Conservation (phyloP, 495 filamentous ascomycete genomes). For the Annulohypoxylon maeteangense region DNA sequence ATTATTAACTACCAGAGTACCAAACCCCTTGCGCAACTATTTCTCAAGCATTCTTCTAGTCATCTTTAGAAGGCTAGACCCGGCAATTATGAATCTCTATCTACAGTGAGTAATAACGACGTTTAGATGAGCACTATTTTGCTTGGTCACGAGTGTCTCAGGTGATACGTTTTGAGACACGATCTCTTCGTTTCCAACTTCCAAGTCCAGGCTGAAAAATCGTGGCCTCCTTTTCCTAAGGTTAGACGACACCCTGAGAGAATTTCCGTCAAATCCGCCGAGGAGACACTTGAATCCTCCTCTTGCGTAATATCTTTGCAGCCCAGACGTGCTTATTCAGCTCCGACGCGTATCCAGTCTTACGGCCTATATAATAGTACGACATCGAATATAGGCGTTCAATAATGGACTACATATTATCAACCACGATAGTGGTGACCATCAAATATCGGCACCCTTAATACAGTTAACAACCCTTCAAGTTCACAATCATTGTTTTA, state of each 20-base stretch:
- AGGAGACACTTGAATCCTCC: background rate
- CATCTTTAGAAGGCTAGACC: background rate
- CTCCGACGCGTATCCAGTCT: background rate
- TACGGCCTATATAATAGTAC: background rate
- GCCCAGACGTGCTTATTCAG: background rate
- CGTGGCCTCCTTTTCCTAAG: background rate
- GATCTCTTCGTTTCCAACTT: slow-evolving; percentile 17
- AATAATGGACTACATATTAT: background rate
- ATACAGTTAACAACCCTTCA: background rate
- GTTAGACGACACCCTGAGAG: slow-evolving; percentile 7
- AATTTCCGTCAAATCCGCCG: slow-evolving; percentile 16
- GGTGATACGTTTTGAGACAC: slow-evolving; percentile 1
- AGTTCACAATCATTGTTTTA: background rate
- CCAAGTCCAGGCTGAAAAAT: background rate
- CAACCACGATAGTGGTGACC: background rate
- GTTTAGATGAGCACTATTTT: background rate
- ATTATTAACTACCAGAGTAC: background rate
- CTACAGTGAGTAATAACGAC: background rate
- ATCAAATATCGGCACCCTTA: background rate
- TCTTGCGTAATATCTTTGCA: slow-evolving; percentile 12
- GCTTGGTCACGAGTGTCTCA: background rate
- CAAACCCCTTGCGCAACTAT: background rate
- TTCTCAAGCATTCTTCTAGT: background rate
- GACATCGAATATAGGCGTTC: background rate
- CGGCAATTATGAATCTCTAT: background rate